phyloP scores from a whole-genome alignment of 306 rosid species.

The Clitoria ternatea region DNA sequence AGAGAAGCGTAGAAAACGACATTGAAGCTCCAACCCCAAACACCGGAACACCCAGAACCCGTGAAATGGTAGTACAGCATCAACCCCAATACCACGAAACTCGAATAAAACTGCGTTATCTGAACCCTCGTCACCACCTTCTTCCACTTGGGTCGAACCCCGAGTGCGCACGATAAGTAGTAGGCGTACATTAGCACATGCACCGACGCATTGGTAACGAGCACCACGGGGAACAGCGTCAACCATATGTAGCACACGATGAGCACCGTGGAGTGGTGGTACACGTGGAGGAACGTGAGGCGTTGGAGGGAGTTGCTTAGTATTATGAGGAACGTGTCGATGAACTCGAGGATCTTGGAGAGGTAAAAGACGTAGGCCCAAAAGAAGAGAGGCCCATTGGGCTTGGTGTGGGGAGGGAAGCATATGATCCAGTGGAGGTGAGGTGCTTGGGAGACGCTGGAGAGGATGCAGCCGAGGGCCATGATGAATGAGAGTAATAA shows the following conservation, averaged over 20 bases:
- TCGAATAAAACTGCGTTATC: slow-evolving; percentile 60
- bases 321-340: slow-evolving; percentile 71
- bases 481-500: slow-evolving; percentile 52
- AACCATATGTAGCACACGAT: slow-evolving; percentile 73
- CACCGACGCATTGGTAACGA: slow-evolving; percentile 55
- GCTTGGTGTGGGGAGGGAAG: slow-evolving; percentile 50
- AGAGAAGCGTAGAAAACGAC: slow-evolving; percentile 60
- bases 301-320: slow-evolving; percentile 51
- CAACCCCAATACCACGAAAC: slow-evolving; percentile 46
- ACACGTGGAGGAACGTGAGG: slow-evolving; percentile 80
- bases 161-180: slow-evolving; percentile 60
- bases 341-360: slow-evolving; percentile 72
- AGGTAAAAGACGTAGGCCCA: slow-evolving; percentile 95
- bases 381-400: slow-evolving; percentile 78
- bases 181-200: slow-evolving; percentile 83
- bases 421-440: slow-evolving; percentile 46
- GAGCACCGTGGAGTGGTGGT: slow-evolving; percentile 71
- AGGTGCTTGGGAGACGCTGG: slow-evolving; percentile 38
- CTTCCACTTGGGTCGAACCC: slow-evolving; percentile 72
- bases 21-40: slow-evolving; percentile 72
- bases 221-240: slow-evolving; percentile 64
- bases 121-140: slow-evolving; percentile 57
- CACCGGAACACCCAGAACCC: slow-evolving; percentile 67
- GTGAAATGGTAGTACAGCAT: slow-evolving; percentile 52
- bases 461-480: slow-evolving; percentile 63